Conservation (phyloP, 2,329 filamentous ascomycete genomes). For the Epichloe scottii region DNA sequence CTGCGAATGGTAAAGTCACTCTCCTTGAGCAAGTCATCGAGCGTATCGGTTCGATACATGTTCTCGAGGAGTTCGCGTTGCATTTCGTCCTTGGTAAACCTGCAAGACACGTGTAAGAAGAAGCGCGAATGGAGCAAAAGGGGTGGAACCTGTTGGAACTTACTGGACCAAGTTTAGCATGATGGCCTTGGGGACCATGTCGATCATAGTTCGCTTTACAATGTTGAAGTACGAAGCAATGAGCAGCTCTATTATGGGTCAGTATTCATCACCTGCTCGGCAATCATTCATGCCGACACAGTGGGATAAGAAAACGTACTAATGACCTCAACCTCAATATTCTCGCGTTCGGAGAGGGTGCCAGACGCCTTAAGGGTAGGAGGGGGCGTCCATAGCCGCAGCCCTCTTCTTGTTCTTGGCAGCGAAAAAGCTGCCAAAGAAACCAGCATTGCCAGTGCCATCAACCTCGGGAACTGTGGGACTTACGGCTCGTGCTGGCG, state of each 20-base stretch:
- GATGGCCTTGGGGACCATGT: constrained; percentile 99
- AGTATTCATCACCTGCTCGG: background rate
- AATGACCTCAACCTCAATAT: constrained; percentile 94
- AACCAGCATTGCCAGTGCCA: constrained; percentile 53
- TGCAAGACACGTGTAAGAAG: constrained; percentile 22
- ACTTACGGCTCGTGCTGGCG: constrained; percentile 61
- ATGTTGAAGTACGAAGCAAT: constrained; percentile 98
- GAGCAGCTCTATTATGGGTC: constrained; percentile 55
- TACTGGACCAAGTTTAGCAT: constrained; percentile 96
- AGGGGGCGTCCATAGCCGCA: constrained; percentile 98
- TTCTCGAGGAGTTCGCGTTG: constrained; percentile 92
- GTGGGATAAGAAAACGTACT: constrained; percentile 45
- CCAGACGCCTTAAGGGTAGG: constrained; percentile 89
- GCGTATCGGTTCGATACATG: constrained; percentile 84
- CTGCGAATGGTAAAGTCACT: constrained; percentile 91
- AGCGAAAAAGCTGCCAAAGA: constrained; percentile 97
- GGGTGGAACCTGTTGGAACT: constrained; percentile 24
- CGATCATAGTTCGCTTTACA: constrained; percentile 95
- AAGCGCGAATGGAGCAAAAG: background rate
- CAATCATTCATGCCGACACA: background rate
- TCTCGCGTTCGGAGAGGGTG: constrained; percentile 84
- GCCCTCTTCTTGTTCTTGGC: constrained; percentile 99
- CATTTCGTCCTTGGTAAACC: constrained; percentile 96
- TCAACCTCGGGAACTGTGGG: constrained; percentile 50
- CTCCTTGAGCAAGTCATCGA: constrained; percentile 93